Conservation (phyloP, 2,329 filamentous ascomycete genomes). For the Penicillium aurantiogriseum region DNA sequence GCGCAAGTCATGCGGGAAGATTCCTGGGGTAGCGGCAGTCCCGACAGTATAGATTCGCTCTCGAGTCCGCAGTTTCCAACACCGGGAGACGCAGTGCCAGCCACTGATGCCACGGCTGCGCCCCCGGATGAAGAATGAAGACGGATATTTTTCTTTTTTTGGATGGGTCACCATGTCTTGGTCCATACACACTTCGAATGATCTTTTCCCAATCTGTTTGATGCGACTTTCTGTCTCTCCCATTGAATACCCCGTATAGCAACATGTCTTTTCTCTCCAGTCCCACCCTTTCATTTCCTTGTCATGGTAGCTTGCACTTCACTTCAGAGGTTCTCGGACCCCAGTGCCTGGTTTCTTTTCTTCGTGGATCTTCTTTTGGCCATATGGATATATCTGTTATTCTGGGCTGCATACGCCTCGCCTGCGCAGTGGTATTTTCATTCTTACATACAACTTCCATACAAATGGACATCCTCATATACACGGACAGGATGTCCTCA, state of each 20-base stretch:
- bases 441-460: conserved; percentile 9
- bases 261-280: conserved; percentile 13
- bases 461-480: conserved; percentile 19
- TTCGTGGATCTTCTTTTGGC: neutral
- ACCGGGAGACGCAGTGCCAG: neutral
- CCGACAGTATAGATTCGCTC: conserved; percentile 29
- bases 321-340: neutral
- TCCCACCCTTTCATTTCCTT: neutral
- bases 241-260: conserved; percentile 36
- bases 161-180: neutral
- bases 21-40: conserved; percentile 33
- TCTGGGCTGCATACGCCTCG: neutral
- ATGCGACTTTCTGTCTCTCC: conserved; percentile 23
- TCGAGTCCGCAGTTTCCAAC: conserved; percentile 15
- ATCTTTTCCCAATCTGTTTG: conserved; percentile 19
- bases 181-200: neutral
- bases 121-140: neutral
- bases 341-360: too few relatives aligned
- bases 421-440: neutral
- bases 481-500: conserved; percentile 22
- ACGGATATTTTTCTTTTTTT: neutral
- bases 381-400: neutral
- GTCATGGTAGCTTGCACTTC: neutral
- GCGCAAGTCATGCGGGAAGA: conserved; percentile 25
- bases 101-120: neutral